Base-by-base conservation (phyloP, 352 stramenopile genomes). In the Globisporangium iwayamae region DNA sequence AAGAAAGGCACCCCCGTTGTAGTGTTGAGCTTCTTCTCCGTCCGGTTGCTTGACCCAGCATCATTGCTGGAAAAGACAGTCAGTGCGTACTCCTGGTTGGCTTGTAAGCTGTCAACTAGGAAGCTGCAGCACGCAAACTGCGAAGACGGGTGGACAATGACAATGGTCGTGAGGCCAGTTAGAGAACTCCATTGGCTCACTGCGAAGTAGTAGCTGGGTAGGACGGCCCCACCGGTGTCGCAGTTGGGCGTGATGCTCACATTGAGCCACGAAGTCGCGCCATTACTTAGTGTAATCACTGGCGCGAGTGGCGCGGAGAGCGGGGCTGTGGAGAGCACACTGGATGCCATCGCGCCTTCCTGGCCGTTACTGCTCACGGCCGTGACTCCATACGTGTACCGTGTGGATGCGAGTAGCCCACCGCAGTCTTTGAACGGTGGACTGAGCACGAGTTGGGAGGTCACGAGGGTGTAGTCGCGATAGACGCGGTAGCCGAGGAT, bases 401-500 rank as follows among this genome's bases (percentile, higher is more conserved):
- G 46, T 0, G 65, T 85, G 9, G 60, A 60, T 4, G 75, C 69
- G 18, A 59, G 11, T 5, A 91, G 32, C 28, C 56, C 68, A 39
- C 75, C 72, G 51, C 79, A 91, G 50, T 91, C 75, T 11, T 13
- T 62, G 56, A 75, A 89, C 9, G 78, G 78, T 22, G 78, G 67
- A 14, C 4, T 14, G 36, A 60, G 30, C 16, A 82, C 57, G 14
- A 73, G 61, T 22, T 66, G 41, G 2, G 62, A 30, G 0, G 70
- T 81, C 32, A 87, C 41, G 10, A 80, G 47, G 55, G 68, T 52
- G 18, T 85, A 86, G 62, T 91, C 69, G 11, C 82, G 76, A 67
- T 89, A 91, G 0, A 91, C 71, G 1, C 60, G 56, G 66, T 91
- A 91, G 3, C 82, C 82, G 45, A 72, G 3, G 60, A 89, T 72